These are phyloP conservation scores for Apophysomyces trapeziformis DNA, from an alignment of 371 early-diverging fungal genomes.

Conservation along the genomic window DNA sequence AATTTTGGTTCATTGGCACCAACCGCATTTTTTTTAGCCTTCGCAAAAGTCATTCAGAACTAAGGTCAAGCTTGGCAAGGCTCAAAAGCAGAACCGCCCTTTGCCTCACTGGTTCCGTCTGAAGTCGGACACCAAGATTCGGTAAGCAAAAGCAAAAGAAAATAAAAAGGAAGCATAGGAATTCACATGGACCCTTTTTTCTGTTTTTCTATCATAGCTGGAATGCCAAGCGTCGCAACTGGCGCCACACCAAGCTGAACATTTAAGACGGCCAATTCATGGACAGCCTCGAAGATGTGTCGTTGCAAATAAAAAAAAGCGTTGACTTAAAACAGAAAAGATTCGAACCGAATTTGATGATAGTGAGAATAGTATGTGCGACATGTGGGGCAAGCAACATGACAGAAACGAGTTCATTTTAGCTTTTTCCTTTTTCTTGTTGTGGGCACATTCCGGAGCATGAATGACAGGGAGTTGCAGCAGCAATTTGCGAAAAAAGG, in stretches of 20 bases:
- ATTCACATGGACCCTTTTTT: neutral
- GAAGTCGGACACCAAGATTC: slow-evolving; percentile 94
- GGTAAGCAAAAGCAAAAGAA: slow-evolving; percentile 47
- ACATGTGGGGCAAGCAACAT: neutral
- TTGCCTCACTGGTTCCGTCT: slow-evolving; percentile 98
- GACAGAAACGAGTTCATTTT: neutral
- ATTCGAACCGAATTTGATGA: neutral
- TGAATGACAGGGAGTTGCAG: neutral
- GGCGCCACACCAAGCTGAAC: slow-evolving; percentile 98
- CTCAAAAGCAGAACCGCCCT: slow-evolving; percentile 98
- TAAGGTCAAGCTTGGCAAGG: slow-evolving; percentile 98
- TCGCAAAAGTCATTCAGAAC: slow-evolving; percentile 94
- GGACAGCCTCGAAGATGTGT: neutral
- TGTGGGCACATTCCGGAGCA: neutral
- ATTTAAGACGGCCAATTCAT: slow-evolving; percentile 59
- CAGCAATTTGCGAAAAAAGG: slow-evolving; percentile 1
- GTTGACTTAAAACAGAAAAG: no score
- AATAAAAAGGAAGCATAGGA: neutral
- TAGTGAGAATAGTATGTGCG: neutral
- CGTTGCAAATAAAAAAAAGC: no score
- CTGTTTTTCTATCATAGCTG: slow-evolving; percentile 58
- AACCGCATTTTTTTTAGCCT: slow-evolving; percentile 61
- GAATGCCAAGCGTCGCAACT: slow-evolving; percentile 99
- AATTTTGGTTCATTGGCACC: neutral
- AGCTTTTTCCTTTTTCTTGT: neutral